Evolutionary conservation across 352 stramenopile genomes (phyloP).

Genomic region (Globisporangium sylvaticum): DNA sequence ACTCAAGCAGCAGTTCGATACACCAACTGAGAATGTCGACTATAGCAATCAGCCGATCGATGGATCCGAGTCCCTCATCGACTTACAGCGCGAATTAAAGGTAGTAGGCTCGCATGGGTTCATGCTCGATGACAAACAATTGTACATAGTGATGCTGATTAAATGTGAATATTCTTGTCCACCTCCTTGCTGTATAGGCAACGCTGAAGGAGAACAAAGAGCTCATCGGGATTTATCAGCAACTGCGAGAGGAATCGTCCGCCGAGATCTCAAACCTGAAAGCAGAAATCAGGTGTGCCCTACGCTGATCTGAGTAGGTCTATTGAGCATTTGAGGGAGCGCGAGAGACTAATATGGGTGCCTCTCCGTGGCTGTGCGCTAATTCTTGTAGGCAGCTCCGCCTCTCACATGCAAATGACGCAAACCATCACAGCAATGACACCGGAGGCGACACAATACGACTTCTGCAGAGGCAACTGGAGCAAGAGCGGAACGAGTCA

Average conservation of each 20-base stretch:
- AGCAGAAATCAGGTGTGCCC: constrained; percentile 51
- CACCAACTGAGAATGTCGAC: constrained; percentile 17
- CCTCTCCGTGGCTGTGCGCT: background rate
- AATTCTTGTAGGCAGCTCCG: constrained; percentile 6
- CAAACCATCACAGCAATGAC: background rate
- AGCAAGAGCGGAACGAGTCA: constrained; percentile 38
- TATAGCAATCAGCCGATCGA: constrained; percentile 1
- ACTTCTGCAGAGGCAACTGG: constrained; percentile 14
- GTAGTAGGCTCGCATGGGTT: constrained; percentile 9
- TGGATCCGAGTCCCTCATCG: constrained; percentile 19
- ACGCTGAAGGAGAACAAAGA: constrained; percentile 76
- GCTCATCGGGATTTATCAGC: constrained; percentile 66
- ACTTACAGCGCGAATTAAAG: constrained; percentile 51
- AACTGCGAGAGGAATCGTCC: constrained; percentile 52
- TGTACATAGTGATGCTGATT: background rate
- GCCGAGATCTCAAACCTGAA: constrained; percentile 43
- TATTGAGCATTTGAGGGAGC: background rate
- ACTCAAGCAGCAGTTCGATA: constrained; percentile 49
- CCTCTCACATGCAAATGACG: background rate
- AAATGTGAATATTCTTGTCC: background rate
- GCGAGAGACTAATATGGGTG: background rate
- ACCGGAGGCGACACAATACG: constrained; percentile 1
- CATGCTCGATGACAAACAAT: background rate
- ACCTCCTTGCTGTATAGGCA: constrained; percentile 20
- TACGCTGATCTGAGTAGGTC: background rate